Conservation (phyloP, 768 basidiomycete genomes). For the Termitomyces sp. region DNA sequence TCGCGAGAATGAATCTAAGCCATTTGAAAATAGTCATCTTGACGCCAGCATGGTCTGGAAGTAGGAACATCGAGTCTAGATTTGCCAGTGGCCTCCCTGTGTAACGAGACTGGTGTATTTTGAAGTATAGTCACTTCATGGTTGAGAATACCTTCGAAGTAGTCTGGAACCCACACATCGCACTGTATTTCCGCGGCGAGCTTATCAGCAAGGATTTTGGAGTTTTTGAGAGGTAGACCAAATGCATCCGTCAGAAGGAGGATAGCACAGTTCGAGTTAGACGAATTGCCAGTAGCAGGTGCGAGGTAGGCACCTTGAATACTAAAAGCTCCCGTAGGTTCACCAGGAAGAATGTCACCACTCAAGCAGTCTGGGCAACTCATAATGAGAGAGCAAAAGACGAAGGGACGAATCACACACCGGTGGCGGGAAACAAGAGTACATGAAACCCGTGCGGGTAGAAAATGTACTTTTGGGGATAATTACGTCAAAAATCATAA, state of each 20-base stretch:
- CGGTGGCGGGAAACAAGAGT: background rate
- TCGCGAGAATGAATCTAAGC: constrained; percentile 21
- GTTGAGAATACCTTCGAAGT: constrained; percentile 41
- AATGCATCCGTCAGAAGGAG: constrained; percentile 56
- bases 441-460: too few species aligned
- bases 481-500: too few species aligned
- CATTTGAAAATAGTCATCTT: constrained; percentile 25
- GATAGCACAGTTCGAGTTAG: constrained; percentile 30
- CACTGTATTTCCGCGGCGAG: constrained; percentile 43
- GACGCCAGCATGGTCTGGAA: constrained; percentile 28
- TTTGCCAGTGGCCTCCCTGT: constrained; percentile 27
- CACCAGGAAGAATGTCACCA: constrained; percentile 41
- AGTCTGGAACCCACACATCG: constrained; percentile 63
- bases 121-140: background rate
- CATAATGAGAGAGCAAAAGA: constrained; percentile 1
- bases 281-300: constrained; percentile 16
- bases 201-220: constrained; percentile 53
- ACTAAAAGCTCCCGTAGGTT: constrained; percentile 36
- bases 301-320: constrained; percentile 40
- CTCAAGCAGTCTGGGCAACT: constrained; percentile 36
- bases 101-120: background rate
- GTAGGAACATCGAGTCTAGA: constrained; percentile 16
- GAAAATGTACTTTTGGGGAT: too few species aligned
- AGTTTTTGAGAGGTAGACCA: constrained; percentile 48
- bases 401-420: background rate